phyloP scores from a whole-genome alignment of 2,329 filamentous ascomycete species.

The Tolypocladium sp. region DNA sequence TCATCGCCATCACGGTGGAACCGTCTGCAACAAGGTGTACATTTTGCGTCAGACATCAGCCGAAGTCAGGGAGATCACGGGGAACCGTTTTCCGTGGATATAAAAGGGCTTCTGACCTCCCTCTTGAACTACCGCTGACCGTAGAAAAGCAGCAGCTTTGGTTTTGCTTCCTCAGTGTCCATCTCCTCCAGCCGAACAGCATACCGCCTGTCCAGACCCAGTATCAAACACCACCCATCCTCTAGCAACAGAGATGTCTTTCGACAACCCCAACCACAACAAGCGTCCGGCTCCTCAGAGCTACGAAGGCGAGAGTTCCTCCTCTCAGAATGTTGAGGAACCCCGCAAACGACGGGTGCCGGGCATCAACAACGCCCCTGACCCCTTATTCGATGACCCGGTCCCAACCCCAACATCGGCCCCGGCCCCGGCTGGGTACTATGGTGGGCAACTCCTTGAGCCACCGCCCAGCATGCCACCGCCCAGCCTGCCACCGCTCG shows the following conservation, averaged over 20 bases:
- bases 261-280: background rate
- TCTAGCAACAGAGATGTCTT: background rate
- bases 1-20: background rate
- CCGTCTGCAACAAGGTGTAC: background rate
- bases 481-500: background rate
- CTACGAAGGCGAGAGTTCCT: background rate
- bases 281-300: background rate
- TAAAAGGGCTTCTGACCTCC: background rate
- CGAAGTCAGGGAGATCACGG: background rate
- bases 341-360: background rate
- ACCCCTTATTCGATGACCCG: background rate
- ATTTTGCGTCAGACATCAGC: background rate
- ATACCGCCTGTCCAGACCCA: background rate
- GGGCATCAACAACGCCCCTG: background rate
- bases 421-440: background rate
- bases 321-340: background rate
- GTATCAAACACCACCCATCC: background rate
- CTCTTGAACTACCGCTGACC: background rate
- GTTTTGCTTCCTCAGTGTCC: background rate
- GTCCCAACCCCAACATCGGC: background rate
- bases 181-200: background rate
- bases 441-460: background rate
- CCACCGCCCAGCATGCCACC: background rate
- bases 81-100: background rate
- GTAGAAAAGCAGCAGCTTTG: background rate